Percentiles rank a stretch among this genome's conserved stretches.
These are phyloP conservation scores for Apophysomyces trapeziformis DNA, from an alignment of 371 early-diverging fungal genomes.

Conservation along the genomic window DNA sequence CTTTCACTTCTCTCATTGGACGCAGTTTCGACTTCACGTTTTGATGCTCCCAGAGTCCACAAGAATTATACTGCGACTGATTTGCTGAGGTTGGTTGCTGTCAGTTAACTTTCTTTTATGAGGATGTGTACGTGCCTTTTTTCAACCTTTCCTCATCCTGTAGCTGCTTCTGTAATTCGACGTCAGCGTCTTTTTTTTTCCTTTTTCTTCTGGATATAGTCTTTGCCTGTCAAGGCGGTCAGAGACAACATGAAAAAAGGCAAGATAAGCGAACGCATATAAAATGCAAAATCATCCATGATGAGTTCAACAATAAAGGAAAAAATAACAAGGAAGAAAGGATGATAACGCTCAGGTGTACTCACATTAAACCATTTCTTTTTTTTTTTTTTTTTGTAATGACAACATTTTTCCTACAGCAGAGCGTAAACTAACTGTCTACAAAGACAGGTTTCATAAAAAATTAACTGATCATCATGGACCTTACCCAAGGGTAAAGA, in stretches of 20 bases:
- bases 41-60: not conserved
- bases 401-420: not conserved
- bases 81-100: not conserved
- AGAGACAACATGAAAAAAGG: not conserved
- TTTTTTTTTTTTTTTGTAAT: not conserved
- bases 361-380: not conserved
- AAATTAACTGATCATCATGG: no score
- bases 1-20: not conserved
- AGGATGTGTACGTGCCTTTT: not conserved
- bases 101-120: not conserved
- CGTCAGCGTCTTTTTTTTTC: not conserved
- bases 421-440: not conserved
- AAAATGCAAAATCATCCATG: not conserved
- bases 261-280: not conserved
- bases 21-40: not conserved
- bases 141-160: not conserved
- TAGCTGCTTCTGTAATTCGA: not conserved
- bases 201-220: no score
- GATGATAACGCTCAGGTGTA: not conserved
- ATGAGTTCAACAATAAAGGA: not conserved
- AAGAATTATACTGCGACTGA: not conserved
- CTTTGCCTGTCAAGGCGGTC: no score
- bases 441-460: no score
- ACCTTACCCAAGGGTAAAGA: not conserved
- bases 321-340: not conserved